Evolutionary conservation across 441 rosid species (phyloP), one percentile per base, ranked within the genome.

Genomic region (Euphorbia corollata): DNA sequence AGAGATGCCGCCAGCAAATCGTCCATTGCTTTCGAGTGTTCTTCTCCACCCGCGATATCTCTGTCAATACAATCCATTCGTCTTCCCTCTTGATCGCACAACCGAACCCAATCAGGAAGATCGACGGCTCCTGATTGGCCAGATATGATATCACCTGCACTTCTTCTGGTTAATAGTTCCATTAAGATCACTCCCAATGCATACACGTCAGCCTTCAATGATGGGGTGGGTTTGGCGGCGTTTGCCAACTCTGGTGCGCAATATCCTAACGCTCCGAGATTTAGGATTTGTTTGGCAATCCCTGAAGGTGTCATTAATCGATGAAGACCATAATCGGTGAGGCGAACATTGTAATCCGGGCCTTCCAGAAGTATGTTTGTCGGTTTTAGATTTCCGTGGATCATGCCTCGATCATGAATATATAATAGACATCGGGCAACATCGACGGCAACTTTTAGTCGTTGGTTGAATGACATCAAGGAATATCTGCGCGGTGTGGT

Each of bases 71-170:
- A 93, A 70, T 93, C 97, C 96, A 84, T 83, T 71, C 90, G 85
- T 57, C 98, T 79, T 30, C 97, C 98, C 84, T 90, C 98, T 73
- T 85, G 82, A 71, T 90, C 86, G 45, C 91, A 90, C 48, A 90
- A 73, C 61, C 80, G 71, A 38, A 93, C 92, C 98, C 98, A 93
- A 73, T 90, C 97, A 0, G 91, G 86, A 23, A 93, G 88, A 74
- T 93, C 97, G 8, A 93, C 97, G 0, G 96, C 98, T 64, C 97
- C 97, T 2, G 97, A 83, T 64, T 88, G 97, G 53, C 98, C 98
- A 0, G 96, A 93, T 74, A 93, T 90, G 73, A 93, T 93, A 78
- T 93, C 98, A 16, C 98, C 94, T 0, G 98, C 98, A 36, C 98
- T 87, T 73, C 91, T 78, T 79, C 92, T 79, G 5, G 97, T 93